Percentiles rank a stretch among this genome's conserved stretches.
These are phyloP conservation scores for Tephrocybe sp. DNA, from an alignment of 768 basidiomycete genomes.

Conservation along the genomic window DNA sequence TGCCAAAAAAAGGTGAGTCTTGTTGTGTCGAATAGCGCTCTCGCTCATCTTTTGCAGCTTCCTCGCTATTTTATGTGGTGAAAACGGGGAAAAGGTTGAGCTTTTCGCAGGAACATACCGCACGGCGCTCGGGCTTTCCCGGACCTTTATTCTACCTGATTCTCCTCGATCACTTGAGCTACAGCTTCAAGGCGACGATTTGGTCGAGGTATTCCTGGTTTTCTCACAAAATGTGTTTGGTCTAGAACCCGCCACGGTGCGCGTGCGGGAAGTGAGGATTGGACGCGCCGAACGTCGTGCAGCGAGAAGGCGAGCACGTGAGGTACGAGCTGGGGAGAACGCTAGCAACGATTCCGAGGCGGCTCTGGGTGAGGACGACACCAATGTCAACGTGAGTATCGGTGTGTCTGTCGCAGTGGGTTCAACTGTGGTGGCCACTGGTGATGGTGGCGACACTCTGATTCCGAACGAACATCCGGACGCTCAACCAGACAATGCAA, in stretches of 20 bases:
- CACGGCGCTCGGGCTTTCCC: slow-evolving; percentile 87
- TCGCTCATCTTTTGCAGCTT: slow-evolving; percentile 50
- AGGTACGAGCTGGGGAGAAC: slow-evolving; percentile 55
- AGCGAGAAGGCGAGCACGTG: slow-evolving; percentile 76
- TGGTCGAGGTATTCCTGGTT: slow-evolving; percentile 89
- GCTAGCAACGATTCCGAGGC: slow-evolving; percentile 44
- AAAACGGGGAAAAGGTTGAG: slow-evolving; percentile 91
- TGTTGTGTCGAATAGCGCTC: not conserved
- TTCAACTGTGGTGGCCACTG: slow-evolving; percentile 32
- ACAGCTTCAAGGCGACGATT: slow-evolving; percentile 88
- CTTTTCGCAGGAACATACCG: slow-evolving; percentile 89
- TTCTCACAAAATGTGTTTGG: slow-evolving; percentile 93
- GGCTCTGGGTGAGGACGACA: slow-evolving; percentile 48
- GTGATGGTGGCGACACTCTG: slow-evolving; percentile 35
- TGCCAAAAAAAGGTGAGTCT: slow-evolving; percentile 73
- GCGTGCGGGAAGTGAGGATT: slow-evolving; percentile 91
- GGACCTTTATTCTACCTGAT: slow-evolving; percentile 91
- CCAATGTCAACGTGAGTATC: slow-evolving; percentile 61
- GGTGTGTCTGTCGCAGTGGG: slow-evolving; percentile 55
- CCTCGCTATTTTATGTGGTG: slow-evolving; percentile 90
- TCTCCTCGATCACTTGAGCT: slow-evolving; percentile 86
- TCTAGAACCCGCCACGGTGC: slow-evolving; percentile 87
- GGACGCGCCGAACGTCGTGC: slow-evolving; percentile 86
- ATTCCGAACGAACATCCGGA: slow-evolving; percentile 44
- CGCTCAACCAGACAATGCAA: slow-evolving; percentile 28